Conservation (phyloP, 352 stramenopile genomes). For the Phytophthora hybrid region DNA sequence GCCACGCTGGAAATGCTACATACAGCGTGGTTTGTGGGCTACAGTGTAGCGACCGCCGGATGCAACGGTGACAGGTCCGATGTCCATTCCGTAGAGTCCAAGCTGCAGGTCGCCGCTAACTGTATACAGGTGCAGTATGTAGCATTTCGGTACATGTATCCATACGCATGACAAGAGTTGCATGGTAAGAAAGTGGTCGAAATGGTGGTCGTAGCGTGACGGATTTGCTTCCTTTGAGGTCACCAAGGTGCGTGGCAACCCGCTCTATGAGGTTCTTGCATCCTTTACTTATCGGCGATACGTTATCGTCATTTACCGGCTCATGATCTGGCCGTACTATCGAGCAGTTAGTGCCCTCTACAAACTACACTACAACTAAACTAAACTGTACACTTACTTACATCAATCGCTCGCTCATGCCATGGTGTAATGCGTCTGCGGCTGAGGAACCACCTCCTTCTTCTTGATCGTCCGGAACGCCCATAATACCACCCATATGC, state of each 20-base stretch:
- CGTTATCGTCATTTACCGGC: background rate
- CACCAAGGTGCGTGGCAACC: background rate
- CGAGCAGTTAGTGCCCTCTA: background rate
- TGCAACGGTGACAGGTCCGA: slow-evolving; percentile 20
- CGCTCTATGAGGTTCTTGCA: background rate
- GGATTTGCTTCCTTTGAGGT: too few species aligned
- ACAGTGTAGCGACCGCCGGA: background rate
- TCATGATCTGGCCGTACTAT: background rate
- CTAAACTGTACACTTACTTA: slow-evolving; percentile 14
- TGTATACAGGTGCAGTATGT: too few species aligned
- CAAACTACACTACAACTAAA: slow-evolving; percentile 1
- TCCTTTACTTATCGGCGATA: background rate
- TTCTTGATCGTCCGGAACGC: slow-evolving; percentile 52
- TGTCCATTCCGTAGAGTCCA: slow-evolving; percentile 22
- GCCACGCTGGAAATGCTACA: background rate
- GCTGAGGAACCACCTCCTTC: slow-evolving; percentile 47
- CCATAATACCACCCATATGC: slow-evolving; percentile 50
- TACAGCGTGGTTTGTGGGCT: too few species aligned
- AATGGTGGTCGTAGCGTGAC: too few species aligned
- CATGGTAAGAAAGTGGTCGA: too few species aligned
- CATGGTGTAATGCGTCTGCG: slow-evolving; percentile 12
- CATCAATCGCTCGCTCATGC: slow-evolving; percentile 24
- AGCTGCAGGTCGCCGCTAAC: background rate
- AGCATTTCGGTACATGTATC: slow-evolving; percentile 2
- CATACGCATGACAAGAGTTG: slow-evolving; percentile 25